A percentile compares a stretch with the other conserved stretches of the same genome.
Evolutionary conservation across 1,139 yeast species (phyloP).

Genomic region (Zygoascus sp.): DNA sequence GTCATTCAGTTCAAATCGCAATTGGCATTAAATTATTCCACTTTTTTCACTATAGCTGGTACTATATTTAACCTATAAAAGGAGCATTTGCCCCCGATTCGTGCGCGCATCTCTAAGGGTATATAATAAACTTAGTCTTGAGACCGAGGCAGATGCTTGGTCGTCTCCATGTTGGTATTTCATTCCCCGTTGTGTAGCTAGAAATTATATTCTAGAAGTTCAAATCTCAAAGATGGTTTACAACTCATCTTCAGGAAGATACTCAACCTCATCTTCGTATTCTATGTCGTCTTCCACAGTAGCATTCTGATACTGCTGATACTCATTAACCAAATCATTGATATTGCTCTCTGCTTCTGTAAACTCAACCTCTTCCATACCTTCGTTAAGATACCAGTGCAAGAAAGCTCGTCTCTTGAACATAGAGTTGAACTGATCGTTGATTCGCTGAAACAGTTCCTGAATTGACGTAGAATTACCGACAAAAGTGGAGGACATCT

Average conservation of each 20-base stretch:
- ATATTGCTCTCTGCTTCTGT: slow-evolving; percentile 83
- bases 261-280: slow-evolving; percentile 28
- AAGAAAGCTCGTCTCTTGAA: slow-evolving; percentile 90
- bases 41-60: not conserved
- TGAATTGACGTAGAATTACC: slow-evolving; percentile 92
- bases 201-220: no score
- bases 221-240: not conserved
- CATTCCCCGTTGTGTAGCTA: not conserved
- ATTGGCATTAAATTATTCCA: not conserved
- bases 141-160: not conserved
- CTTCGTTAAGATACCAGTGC: slow-evolving; percentile 93
- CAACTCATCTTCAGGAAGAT: slow-evolving; percentile 23
- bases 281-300: slow-evolving; percentile 66
- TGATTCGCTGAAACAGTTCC: slow-evolving; percentile 84
- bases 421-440: slow-evolving; percentile 88
- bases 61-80: not conserved
- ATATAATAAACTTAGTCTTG: not conserved
- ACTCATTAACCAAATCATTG: slow-evolving; percentile 83
- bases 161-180: not conserved
- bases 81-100: not conserved
- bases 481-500: slow-evolving; percentile 86
- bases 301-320: slow-evolving; percentile 89
- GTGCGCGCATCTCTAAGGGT: slow-evolving; percentile 3
- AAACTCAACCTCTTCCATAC: slow-evolving; percentile 93
- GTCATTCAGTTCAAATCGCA: not conserved